Evolutionary conservation across 2,329 filamentous ascomycete species (phyloP), one percentile per base, ranked within the genome.

Genomic region (Trichoderma sp.): DNA sequence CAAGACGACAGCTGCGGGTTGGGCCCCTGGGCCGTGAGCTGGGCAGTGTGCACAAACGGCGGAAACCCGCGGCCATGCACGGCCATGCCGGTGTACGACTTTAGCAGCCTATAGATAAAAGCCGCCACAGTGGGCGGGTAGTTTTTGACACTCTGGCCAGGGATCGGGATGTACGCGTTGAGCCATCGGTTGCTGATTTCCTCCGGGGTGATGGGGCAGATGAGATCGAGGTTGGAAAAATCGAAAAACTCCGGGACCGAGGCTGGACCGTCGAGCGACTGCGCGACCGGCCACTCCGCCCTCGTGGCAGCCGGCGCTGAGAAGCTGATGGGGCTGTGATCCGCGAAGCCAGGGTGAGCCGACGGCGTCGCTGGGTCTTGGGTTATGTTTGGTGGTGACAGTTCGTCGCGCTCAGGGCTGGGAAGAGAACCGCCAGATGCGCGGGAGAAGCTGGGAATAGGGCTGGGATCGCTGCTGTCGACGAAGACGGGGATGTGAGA

Each of bases 141-240:
- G 0, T 78, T 68, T 71, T 87, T 87, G 36, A 79, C 70, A 4
- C 74, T 79, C 63, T 86, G 84, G 3, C 81, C 83, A 0, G 83
- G 81, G 0, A 83, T 71, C 0, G 85, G 84, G 6, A 87, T 82
- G 43, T 83, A 86, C 2, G 82, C 76, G 36, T 85, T 82, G 30
- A 87, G 76, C 85, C 85, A 87, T 12, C 85, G 84, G 53, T 84
- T 85, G 14, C 79, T 81, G 63, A 87, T 86, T 18, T 82, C 81
- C 28, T 85, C 82, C 0, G 81, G 82, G 61, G 86, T 81, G 73
- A 87, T 85, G 2, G 83, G 82, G 71, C 84, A 86, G 0, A 82
- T 71, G 7, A 87, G 79, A 14, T 82, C 78, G 2, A 81, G 70
- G 14, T 69, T 47, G 6, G 78, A 76, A 66, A 84, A 85, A 61